Percentiles rank a stretch among this genome's conserved stretches.
Conservation (phyloP, 768 basidiomycete species). For the Amanita pallidorosea region DNA sequence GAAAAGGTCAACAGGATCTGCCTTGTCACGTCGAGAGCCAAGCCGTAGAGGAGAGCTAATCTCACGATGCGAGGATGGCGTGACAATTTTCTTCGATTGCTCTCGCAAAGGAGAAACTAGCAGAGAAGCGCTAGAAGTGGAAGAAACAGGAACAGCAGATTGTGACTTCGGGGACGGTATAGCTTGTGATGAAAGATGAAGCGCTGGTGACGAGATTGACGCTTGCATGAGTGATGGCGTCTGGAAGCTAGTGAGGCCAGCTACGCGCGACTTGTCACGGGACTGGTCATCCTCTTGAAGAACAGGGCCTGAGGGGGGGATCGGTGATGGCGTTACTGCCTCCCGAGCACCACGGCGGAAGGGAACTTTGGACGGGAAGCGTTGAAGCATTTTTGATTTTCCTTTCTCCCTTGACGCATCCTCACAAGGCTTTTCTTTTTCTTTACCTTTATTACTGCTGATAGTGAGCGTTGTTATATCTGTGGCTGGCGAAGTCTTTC, state of each 20-base stretch:
- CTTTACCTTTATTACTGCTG: slow-evolving; percentile 29
- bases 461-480: slow-evolving; percentile 33
- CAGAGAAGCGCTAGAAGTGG: slow-evolving; percentile 33
- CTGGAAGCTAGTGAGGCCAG: slow-evolving; percentile 48
- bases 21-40: slow-evolving; percentile 8
- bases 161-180: slow-evolving; percentile 43
- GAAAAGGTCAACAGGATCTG: background rate
- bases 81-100: slow-evolving; percentile 29
- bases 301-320: slow-evolving; percentile 24
- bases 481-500: slow-evolving; percentile 28
- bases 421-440: slow-evolving; percentile 27
- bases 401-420: slow-evolving; percentile 27
- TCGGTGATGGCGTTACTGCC: slow-evolving; percentile 26
- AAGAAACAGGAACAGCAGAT: slow-evolving; percentile 32
- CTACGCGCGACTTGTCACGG: slow-evolving; percentile 30
- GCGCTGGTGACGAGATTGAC: slow-evolving; percentile 65
- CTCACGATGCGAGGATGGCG: slow-evolving; percentile 17
- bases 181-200: slow-evolving; percentile 53
- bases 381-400: slow-evolving; percentile 33
- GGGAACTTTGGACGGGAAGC: slow-evolving; percentile 38
- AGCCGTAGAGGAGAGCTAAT: slow-evolving; percentile 8
- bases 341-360: slow-evolving; percentile 35
- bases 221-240: slow-evolving; percentile 59
- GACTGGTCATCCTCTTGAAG: slow-evolving; percentile 10
- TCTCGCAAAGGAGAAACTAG: slow-evolving; percentile 38